Percentiles rank a stretch among this genome's conserved stretches.
These are phyloP conservation scores for Panaeolus papilionaceus DNA, from an alignment of 768 basidiomycete genomes.

Conservation along the genomic window DNA sequence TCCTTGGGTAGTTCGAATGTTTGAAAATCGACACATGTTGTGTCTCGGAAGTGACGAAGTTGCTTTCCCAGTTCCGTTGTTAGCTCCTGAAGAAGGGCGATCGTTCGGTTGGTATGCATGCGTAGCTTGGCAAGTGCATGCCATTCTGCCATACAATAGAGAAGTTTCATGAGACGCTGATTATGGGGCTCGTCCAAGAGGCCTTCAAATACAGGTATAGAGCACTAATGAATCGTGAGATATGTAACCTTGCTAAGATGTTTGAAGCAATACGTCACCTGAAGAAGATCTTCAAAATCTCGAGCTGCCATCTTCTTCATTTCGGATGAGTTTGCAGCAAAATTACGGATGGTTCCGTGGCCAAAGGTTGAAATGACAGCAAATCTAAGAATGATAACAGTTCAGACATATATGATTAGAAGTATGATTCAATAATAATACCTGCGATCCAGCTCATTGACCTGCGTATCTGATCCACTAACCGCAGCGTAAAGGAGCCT, in stretches of 20 bases:
- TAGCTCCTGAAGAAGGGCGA: constrained; percentile 30
- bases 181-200: constrained; percentile 38
- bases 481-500: constrained; percentile 37
- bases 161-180: constrained; percentile 34
- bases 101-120: constrained; percentile 40
- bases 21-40: constrained; percentile 28
- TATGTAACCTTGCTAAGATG: constrained; percentile 23
- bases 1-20: constrained; percentile 48
- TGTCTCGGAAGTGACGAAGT: constrained; percentile 38
- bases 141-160: constrained; percentile 43
- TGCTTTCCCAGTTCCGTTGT: constrained; percentile 36
- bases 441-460: constrained; percentile 39
- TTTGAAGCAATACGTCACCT: constrained; percentile 32
- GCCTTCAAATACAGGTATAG: constrained; percentile 46
- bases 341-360: constrained; percentile 31
- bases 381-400: constrained; percentile 24
- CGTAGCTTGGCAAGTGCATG: constrained; percentile 29
- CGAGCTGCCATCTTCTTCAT: constrained; percentile 40
- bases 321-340: constrained; percentile 33
- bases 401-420: neutral
- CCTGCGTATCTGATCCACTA: constrained; percentile 25
- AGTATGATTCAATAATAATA: constrained; percentile 20
- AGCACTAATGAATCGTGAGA: constrained; percentile 41
- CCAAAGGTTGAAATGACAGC: constrained; percentile 33
- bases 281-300: constrained; percentile 47